Percentiles rank a stretch among this genome's conserved stretches.
phyloP scores from a whole-genome alignment of 768 basidiomycete genomes.

The Xerocomellus dryophilus region DNA sequence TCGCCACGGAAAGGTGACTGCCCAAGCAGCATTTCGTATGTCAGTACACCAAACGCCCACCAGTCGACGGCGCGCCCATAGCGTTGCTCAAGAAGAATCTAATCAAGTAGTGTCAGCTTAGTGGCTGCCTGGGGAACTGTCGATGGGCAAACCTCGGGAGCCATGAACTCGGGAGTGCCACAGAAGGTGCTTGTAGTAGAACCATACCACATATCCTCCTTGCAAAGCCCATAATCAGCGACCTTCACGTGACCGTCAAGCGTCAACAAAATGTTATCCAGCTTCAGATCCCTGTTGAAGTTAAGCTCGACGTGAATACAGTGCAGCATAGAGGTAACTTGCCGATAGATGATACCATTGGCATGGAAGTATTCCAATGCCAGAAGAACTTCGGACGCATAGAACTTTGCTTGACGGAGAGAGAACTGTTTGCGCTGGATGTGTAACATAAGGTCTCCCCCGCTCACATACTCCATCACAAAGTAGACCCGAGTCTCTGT shows the following conservation, averaged over 20 bases:
- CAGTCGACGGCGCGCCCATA: conserved; percentile 99
- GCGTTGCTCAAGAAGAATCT: conserved; percentile 99
- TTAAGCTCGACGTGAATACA: background rate
- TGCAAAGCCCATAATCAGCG: conserved; percentile 98
- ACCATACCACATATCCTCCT: conserved; percentile 98
- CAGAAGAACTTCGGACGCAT: conserved; percentile 93
- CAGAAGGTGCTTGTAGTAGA: conserved; percentile 98
- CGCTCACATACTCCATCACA: conserved; percentile 99
- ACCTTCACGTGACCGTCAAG: conserved; percentile 98
- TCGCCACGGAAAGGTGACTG: conserved; percentile 99
- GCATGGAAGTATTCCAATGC: conserved; percentile 98
- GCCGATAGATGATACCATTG: conserved; percentile 99
- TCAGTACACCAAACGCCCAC: conserved; percentile 99
- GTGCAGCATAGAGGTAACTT: conserved; percentile 22
- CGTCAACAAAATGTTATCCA: conserved; percentile 96
- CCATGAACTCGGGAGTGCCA: conserved; percentile 99
- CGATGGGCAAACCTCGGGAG: conserved; percentile 76
- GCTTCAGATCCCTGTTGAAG: conserved; percentile 81
- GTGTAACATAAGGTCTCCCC: conserved; percentile 98
- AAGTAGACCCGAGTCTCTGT: conserved; percentile 99
- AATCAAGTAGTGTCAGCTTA: conserved; percentile 4
- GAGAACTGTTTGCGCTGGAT: conserved; percentile 99
- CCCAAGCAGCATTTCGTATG: conserved; percentile 97
- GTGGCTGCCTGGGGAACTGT: background rate
- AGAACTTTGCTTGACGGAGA: conserved; percentile 97